Evolutionary conservation across 2,329 filamentous ascomycete genomes (phyloP), one percentile per base, ranked within the genome.

Genomic region (Aspergillus sp.): DNA sequence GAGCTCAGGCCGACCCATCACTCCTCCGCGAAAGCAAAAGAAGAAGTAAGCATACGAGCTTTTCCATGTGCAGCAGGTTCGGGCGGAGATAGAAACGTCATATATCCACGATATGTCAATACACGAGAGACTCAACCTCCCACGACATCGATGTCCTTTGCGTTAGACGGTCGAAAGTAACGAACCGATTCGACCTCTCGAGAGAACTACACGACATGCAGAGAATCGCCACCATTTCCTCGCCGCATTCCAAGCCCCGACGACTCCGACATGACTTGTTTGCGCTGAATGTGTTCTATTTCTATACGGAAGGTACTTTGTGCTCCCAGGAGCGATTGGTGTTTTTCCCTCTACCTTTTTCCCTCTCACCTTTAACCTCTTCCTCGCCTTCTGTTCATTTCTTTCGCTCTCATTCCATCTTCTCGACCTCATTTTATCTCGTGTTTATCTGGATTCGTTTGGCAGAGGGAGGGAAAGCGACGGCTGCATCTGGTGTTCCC

Each of bases 21-120:
- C 87, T 85, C 84, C 88, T 84, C 86, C 87, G 80, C 84, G 85
- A 83, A 91, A 89, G 80, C 84, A 86, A 79, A 87, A 88, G 80
- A 84, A 86, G 81, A 89, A 89, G 83, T 85, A 87, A 77, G 83
- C 82, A 89, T 89, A 84, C 89, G 83, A 91, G 89, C 85, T 85
- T 85, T 83, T 80, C 80, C 83, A 84, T 87, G 82, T 86, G 80
- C 87, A 91, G 84, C 91, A 96, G 92, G 90, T 96, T 96, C 89
- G 92, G 92, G 84, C 91, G 93, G 83, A 92, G 92, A 91, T 96
- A 88, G 54, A 74, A 66, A 69, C 69, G 68, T 70, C 59, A 68
- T 65, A 66, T 66, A 69, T 65, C 68, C 68, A 68, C 65, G 66
- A 64, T 63, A 66, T 66, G 60, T 66, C 67, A 67, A 60, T 60